Base-by-base conservation (phyloP, 805 yeast species). In the Wickerhamia fluorescens region DNA sequence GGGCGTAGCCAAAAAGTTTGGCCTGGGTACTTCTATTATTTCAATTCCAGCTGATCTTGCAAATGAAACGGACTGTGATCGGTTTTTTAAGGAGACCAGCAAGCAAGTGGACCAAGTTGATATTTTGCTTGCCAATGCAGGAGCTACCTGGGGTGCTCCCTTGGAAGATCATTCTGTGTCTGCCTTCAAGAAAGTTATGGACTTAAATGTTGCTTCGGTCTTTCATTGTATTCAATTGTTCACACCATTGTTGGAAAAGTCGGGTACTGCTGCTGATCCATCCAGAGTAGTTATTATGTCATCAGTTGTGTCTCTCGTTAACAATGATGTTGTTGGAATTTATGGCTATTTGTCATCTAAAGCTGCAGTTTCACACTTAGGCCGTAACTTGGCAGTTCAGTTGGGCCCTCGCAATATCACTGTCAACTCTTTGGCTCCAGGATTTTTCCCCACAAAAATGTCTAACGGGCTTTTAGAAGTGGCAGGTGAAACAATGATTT, bases 371-470 rank as follows among this genome's bases (percentile, higher is more conserved):
- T 68, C 75, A 33, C 88, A 80, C 48, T 45, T 80, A 51, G 78
- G 79, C 17, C 74, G 72, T 51, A 54, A 66, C 34, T 64, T 80
- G 41, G 82, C 88, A 3, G 51, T 70, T 23, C 79, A 76, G 45
- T 62, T 81, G 42, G 87, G 83, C 2, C 79, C 78, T 5, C 57
- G 64, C 24, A 71, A 79, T 55, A 71, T 80, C 44, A 78, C 74
- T 26, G 86, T 79, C 33, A 80, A 81, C 55, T 59, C 74, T 8
- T 51, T 80, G 38, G 85, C 86, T 5, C 88, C 88, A 0, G 89
- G 89, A 0, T 81, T 78, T 49, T 76, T 80, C 68, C 83, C 83
- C 13, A 67, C 80, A 12, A 80, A 76, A 53, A 79, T 80, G 87
- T 67, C 85, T 23, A 66, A 72, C 35, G 88, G 85, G 0, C 40